Evolutionary conservation across 108 stramenopile genomes (phyloP), one percentile per base, ranked within the genome.

Genomic region (Fragilaria radians): DNA sequence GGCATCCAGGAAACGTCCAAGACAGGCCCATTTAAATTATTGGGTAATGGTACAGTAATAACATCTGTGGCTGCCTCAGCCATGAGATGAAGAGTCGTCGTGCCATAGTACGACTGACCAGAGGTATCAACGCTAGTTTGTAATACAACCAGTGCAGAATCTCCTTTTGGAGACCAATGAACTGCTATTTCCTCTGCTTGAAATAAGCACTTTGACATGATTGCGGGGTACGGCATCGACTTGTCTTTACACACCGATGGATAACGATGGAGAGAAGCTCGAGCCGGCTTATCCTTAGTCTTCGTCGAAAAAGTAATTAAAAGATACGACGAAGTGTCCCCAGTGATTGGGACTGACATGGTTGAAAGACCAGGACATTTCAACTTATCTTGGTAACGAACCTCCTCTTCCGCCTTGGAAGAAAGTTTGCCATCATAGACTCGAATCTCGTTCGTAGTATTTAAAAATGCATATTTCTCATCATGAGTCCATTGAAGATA

Each of bases 91-190:
- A 98, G 52, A 30, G 88, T 81, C 0, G 95, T 91, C 21, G 91
- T 90, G 24, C 97, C 97, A 58, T 98, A 98, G 71, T 98, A 98
- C 11, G 86, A 89, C 64, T 86, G 55, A 5, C 95, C 95, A 23
- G 94, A 88, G 28, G 89, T 69, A 81, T 98, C 97, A 4, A 98
- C 90, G 4, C 88, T 62, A 18, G 92, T 95, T 74, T 93, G 93
- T 11, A 94, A 72, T 7, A 83, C 70, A 32, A 95, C 65, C 50
- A 95, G 60, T 23, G 89, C 88, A 2, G 78, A 52, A 68, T 89
- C 84, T 45, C 86, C 91, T 24, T 68, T 79, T 52, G 90, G 89
- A 26, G 72, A 80, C 89, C 89, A 95, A 23, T 76, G 59, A 5
- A 89, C 70, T 14, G 32, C 63, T 46, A 73, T 72, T 65, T 93